These are phyloP conservation scores for Globisporangium cylindrosporum DNA, from an alignment of 352 stramenopile genomes.

Conservation along the genomic window DNA sequence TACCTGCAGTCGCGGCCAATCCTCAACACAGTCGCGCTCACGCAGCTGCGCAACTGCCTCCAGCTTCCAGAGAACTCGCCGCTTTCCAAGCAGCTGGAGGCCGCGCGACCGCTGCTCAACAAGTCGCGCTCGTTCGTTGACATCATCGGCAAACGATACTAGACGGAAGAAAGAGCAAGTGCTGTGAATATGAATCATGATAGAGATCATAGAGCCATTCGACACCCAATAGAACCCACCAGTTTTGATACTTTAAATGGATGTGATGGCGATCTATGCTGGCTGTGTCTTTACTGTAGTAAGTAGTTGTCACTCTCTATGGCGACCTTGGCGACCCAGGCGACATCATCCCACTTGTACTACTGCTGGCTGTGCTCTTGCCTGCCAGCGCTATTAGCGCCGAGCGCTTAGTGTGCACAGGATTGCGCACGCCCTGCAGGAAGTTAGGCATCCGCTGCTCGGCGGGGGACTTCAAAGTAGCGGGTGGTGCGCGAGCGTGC, in stretches of 20 bases:
- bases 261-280: background rate
- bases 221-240: background rate
- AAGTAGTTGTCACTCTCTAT: background rate
- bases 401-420: slow-evolving; percentile 27
- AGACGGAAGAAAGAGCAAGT: background rate
- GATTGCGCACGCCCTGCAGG: slow-evolving; percentile 43
- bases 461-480: slow-evolving; percentile 11
- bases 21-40: slow-evolving; percentile 39
- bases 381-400: slow-evolving; percentile 6
- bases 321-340: background rate
- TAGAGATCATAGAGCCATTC: background rate
- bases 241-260: slow-evolving; percentile 4
- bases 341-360: background rate
- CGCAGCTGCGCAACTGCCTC: slow-evolving; percentile 51
- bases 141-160: slow-evolving; percentile 31
- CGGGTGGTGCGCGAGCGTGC: slow-evolving; percentile 20
- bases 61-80: slow-evolving; percentile 51
- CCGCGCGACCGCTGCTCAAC: slow-evolving; percentile 19
- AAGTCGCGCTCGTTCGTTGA: slow-evolving; percentile 42
- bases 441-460: slow-evolving; percentile 48
- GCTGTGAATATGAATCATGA: background rate
- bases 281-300: too few relatives aligned
- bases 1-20: slow-evolving; percentile 41
- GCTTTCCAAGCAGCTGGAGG: slow-evolving; percentile 46
- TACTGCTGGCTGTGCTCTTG: background rate